Evolutionary conservation across 345 rosid genomes (phyloP).

Genomic region (Euphorbia peplus): DNA sequence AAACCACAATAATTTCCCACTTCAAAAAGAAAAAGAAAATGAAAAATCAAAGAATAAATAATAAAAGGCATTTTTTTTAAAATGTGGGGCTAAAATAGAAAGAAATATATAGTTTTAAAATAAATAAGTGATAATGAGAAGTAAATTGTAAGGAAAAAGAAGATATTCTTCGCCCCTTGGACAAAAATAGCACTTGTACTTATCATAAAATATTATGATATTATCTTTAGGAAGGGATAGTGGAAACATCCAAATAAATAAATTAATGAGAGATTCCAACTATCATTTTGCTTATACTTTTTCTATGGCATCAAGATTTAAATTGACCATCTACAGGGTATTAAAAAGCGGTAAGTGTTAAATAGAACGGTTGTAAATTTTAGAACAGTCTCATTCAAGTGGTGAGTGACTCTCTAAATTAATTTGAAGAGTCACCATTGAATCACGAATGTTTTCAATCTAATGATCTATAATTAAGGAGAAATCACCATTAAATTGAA

Average conservation of each 20-base stretch:
- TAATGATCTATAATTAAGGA: too few species aligned
- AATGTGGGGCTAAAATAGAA: not conserved
- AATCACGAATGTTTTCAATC: too few species aligned
- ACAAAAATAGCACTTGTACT: not conserved
- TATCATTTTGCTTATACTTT: not conserved
- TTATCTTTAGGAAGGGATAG: not conserved
- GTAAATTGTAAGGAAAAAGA: constrained; percentile 14
- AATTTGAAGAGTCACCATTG: too few species aligned
- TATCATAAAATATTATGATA: not conserved
- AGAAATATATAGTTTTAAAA: not conserved
- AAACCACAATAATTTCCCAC: constrained; percentile 12
- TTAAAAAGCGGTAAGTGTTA: too few species aligned
- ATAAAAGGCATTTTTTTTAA: not conserved
- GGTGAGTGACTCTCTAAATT: too few species aligned
- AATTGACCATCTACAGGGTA: too few species aligned
- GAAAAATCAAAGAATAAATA: not conserved
- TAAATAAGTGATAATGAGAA: not conserved
- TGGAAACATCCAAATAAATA: constrained; percentile 21
- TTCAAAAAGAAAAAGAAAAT: not conserved
- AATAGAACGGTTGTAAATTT: too few species aligned
- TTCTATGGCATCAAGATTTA: too few species aligned
- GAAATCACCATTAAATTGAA: too few species aligned
- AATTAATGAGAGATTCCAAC: not conserved
- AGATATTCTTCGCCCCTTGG: constrained; percentile 10
- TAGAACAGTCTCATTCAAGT: too few species aligned